Evolutionary conservation across 192 early-diverging fungal genomes (phyloP).

Genomic region (Dispira parvispora): DNA sequence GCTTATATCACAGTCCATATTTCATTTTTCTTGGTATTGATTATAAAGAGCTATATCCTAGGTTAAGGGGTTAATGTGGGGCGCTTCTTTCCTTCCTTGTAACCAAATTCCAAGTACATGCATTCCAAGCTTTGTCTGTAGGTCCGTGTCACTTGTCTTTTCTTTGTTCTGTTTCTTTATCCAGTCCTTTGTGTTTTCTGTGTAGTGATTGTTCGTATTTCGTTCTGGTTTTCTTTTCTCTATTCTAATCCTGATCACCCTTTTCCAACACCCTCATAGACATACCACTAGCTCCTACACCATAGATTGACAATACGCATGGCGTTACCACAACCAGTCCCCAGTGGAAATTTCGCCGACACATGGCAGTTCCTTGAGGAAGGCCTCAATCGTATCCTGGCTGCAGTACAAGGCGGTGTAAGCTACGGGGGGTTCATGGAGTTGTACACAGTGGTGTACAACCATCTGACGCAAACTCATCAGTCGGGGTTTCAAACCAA

Average conservation of each 20-base stretch:
- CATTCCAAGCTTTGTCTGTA: too few relatives aligned
- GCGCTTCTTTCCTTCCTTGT: too few relatives aligned
- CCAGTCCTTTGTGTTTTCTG: neutral
- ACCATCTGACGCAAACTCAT: slow-evolving; percentile 24
- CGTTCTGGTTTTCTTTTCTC: slow-evolving; percentile 6
- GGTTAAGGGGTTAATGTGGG: too few relatives aligned
- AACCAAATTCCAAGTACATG: too few relatives aligned
- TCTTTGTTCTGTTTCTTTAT: neutral
- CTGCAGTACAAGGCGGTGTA: slow-evolving; percentile 52
- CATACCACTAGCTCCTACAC: slow-evolving; percentile 12
- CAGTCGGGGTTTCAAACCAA: neutral
- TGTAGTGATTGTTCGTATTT: neutral
- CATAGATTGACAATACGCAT: slow-evolving; percentile 31
- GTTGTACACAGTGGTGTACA: slow-evolving; percentile 25
- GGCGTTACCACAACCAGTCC: slow-evolving; percentile 13
- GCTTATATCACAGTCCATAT: too few relatives aligned
- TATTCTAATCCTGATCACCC: neutral
- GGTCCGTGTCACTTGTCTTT: neutral
- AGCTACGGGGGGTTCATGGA: slow-evolving; percentile 56
- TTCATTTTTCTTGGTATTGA: too few relatives aligned
- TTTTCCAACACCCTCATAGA: neutral
- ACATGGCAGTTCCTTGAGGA: slow-evolving; percentile 62
- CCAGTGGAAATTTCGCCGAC: slow-evolving; percentile 21
- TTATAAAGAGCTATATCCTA: too few relatives aligned
- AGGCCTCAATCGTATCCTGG: slow-evolving; percentile 71